phyloP scores from a whole-genome alignment of 169 alveolate species.

The Ichthyophthirius multifiliis region DNA sequence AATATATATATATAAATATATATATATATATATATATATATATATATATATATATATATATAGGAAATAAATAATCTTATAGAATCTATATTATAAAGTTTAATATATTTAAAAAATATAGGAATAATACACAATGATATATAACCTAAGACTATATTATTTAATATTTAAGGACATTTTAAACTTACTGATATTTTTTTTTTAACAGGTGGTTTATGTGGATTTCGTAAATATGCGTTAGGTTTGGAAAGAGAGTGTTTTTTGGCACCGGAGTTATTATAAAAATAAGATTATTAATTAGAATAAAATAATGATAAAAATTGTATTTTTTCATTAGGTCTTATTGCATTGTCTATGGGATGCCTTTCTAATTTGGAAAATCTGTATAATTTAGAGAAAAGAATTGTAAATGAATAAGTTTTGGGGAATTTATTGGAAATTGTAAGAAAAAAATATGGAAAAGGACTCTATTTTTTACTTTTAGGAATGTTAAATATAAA shows the following conservation, averaged over 20 bases:
- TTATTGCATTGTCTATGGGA: not conserved
- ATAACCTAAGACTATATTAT: not conserved
- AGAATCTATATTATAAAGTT: not conserved
- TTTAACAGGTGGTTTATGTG: not conserved
- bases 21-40: not conserved
- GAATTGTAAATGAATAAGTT: not conserved
- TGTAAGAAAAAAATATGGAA: not conserved
- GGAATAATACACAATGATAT: not conserved
- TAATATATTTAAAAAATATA: not conserved
- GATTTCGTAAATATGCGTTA: not conserved
- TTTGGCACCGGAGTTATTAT: not conserved
- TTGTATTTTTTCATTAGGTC: not conserved
- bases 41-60: too few species aligned
- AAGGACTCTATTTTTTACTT: too few species aligned
- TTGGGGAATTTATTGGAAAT: not conserved
- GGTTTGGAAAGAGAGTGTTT: not conserved
- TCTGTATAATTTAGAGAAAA: not conserved
- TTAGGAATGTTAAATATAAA: too few species aligned
- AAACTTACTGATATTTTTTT: conserved; percentile 8
- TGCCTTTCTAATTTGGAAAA: not conserved
- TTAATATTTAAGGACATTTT: not conserved
- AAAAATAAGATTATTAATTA: not conserved
- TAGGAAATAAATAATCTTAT: not conserved
- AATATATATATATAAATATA: too few species aligned
- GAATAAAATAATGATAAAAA: not conserved